Percentiles rank a stretch among this genome's conserved stretches.
phyloP scores from a whole-genome alignment of 202 grass and related monocot species.

The Thinopyrum obtusiflorum region DNA sequence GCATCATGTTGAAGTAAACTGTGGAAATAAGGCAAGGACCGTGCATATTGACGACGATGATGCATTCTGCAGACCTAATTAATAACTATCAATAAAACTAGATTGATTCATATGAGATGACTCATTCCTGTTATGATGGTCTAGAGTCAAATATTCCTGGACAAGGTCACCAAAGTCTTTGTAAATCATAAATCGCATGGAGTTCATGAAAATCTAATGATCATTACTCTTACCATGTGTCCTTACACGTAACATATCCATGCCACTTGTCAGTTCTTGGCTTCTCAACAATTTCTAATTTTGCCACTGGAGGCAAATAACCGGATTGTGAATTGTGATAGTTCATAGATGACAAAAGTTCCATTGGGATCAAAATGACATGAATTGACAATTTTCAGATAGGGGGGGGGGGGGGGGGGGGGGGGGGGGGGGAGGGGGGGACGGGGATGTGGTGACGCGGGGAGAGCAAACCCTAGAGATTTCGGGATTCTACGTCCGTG shows the following conservation, averaged over 20 bases:
- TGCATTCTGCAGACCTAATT: not conserved
- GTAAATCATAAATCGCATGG: not conserved
- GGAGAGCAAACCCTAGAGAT: slow-evolving; percentile 49
- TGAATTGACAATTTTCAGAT: not conserved
- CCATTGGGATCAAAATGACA: not conserved
- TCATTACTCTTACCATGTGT: not conserved
- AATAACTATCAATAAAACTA: not conserved
- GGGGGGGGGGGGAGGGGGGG: too few relatives aligned
- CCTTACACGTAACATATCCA: not conserved
- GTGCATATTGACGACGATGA: not conserved
- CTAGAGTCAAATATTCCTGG: not conserved
- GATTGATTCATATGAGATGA: not conserved
- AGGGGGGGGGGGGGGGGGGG: too few relatives aligned
- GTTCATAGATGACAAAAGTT: not conserved
- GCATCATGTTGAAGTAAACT: not conserved
- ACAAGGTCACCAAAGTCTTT: not conserved
- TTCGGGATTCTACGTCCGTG: not conserved
- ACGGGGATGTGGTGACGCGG: not conserved
- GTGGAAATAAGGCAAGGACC: not conserved
- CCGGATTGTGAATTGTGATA: not conserved
- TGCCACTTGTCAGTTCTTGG: not conserved
- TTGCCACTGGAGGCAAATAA: not conserved
- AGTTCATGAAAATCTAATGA: not conserved
- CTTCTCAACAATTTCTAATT: not conserved
- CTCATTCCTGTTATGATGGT: not conserved